Conservation (phyloP, 495 filamentous ascomycete genomes). For the Neurospora africana region DNA sequence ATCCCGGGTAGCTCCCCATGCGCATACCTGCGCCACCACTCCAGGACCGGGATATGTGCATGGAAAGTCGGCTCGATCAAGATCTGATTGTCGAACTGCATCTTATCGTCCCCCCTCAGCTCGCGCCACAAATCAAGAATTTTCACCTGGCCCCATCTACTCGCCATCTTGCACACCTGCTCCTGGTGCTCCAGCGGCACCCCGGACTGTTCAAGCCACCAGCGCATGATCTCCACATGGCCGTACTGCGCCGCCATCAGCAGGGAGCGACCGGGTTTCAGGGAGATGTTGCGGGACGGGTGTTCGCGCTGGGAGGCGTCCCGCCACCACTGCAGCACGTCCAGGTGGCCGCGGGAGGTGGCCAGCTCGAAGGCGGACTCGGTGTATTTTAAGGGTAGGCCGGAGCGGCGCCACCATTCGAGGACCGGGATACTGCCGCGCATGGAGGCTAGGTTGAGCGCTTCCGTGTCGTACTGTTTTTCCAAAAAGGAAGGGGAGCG, state of each 20-base stretch:
- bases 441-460: constrained; percentile 75
- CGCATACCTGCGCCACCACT: constrained; percentile 81
- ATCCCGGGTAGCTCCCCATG: constrained; percentile 39
- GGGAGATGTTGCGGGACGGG: constrained; percentile 22
- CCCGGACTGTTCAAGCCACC: constrained; percentile 65
- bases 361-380: constrained; percentile 80
- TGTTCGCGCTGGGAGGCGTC: constrained; percentile 37
- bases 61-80: constrained; percentile 81
- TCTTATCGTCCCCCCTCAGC: constrained; percentile 63
- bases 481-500: constrained; percentile 60
- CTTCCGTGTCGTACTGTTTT: constrained; percentile 65
- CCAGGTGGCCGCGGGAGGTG: constrained; percentile 68
- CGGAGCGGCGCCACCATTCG: constrained; percentile 83
- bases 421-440: constrained; percentile 75
- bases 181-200: constrained; percentile 66
- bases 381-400: constrained; percentile 70
- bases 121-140: constrained; percentile 75
- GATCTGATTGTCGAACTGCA: constrained; percentile 83
- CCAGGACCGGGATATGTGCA: constrained; percentile 69
- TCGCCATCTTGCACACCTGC: constrained; percentile 70
- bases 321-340: constrained; percentile 87
- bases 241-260: constrained; percentile 72
- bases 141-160: constrained; percentile 73
- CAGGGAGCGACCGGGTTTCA: constrained; percentile 73
- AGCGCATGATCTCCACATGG: constrained; percentile 57